Base-by-base conservation (phyloP, 75 land plant genomes). In the Adiantum capillusveneris region DNA sequence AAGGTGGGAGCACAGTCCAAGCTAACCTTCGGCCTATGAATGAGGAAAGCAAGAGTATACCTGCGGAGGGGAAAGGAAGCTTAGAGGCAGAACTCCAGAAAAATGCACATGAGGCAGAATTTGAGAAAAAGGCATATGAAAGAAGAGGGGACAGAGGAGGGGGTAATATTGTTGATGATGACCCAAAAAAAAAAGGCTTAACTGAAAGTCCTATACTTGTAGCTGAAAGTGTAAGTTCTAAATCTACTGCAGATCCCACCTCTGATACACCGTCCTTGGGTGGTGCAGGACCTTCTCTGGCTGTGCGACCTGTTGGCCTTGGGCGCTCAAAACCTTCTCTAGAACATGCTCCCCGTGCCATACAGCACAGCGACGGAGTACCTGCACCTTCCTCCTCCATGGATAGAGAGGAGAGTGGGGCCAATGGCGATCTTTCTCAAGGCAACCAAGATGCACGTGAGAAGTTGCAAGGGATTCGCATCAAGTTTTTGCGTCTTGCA, bases 401-500 rank as follows among this genome's bases (percentile, higher is more conserved):
- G 29, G 50, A 52, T 25, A 56, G 39, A 16, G 85, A 61, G 26
- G 77, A 65, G 20, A 54, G 72, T 48, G 73, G 78, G 2, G 19
- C 64, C 0, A 78, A 59, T 58, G 56, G 66, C 54, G 83, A 69
- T 18, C 20, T 51, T 69, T 42, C 50, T 67, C 87, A 83, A 30
- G 98, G 75, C 51, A 78, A 79, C 43, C 82, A 76, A 60, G 85
- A 72, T 52, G 70, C 78, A 46, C 71, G 80, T 43, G 85, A 86
- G 59, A 85, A 83, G 78, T 64, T 93, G 26, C 85, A 90, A 59
- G 64, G 30, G 31, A 67, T 90, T 13, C 73, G 96, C 50, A 90
- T 90, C 59, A 93, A 89, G 65, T 93, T 81, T 37, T 58, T 93
- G 37, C 73, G 96, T 53, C 85, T 93, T 60, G 85, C 88, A 25